Base-by-base conservation (phyloP, 768 basidiomycete species). In the Tricholoma hemisulphureum region DNA sequence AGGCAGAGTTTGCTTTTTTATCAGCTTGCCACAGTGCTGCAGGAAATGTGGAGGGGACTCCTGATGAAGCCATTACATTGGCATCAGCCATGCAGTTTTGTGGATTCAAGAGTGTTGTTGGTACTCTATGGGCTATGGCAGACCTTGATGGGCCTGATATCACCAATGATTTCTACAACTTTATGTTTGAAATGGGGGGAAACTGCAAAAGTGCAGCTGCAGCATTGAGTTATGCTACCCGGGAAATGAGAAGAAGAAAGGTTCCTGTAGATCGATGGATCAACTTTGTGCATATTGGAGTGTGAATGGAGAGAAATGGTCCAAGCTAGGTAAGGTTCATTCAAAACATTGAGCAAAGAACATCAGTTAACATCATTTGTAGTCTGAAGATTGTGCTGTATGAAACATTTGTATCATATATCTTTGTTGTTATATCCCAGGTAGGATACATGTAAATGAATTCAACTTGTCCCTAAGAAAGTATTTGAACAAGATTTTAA, bases 41-140 rank as follows among this genome's bases (percentile, higher is more conserved):
- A n/a, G n/a, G n/a, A n/a, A n/a, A n/a, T n/a, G n/a, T n/a, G 29
- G 29, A 56, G 3, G n/a, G 24, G 11, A 41, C 48, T 34, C 50
- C 61, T 0, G 59, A 63, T 24, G 58, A 63, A 46, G 54, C 53
- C 13, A 39, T 63, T 20, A 54, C 63, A 34, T 51, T 64, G 8
- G 62, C 60, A 9, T 51, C 51, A 18, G 49, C 52, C 11, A n/a
- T 64, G 50, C 53, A 53, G 24, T 60, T 63, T 20, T 14, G 58
- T 51, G 62, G 62, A 18, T 64, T 61, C 53, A 58, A 37, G 9
- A 57, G 63, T 54, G 55, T 63, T 7, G 43, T 65, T 51, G 63
- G 46, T 11, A 63, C 63, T 1, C 29, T 62, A 35, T 65, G 63
- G 63, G 32, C 26, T 9, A 56, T 48, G 51, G 51, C 32, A 21